phyloP scores from a whole-genome alignment of 352 stramenopile species.

The Pythium plurisporium region DNA sequence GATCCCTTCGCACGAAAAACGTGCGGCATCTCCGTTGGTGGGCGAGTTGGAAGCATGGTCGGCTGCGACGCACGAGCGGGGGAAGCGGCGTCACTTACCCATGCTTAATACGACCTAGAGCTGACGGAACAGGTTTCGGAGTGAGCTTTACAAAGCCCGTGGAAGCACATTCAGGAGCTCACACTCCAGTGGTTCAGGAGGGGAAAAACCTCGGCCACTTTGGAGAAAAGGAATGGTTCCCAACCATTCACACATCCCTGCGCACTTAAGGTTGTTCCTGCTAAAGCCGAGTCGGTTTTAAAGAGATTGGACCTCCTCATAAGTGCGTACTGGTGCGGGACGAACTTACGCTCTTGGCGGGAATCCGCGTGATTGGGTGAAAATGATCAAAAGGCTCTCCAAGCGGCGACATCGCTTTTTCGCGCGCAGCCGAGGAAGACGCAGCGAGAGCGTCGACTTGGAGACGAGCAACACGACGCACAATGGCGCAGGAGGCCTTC shows the following conservation, averaged over 20 bases:
- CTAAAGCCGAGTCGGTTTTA: slow-evolving; percentile 16
- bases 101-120: slow-evolving; percentile 58
- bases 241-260: slow-evolving; percentile 35
- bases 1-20: slow-evolving; percentile 21
- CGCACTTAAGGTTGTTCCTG: slow-evolving; percentile 19
- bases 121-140: slow-evolving; percentile 84
- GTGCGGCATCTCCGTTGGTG: slow-evolving; percentile 31
- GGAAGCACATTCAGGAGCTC: not conserved
- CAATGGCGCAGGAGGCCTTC: slow-evolving; percentile 76
- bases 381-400: too few relatives aligned
- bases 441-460: too few relatives aligned
- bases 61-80: slow-evolving; percentile 9
- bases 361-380: slow-evolving; percentile 31
- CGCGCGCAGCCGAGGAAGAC: not conserved
- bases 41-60: slow-evolving; percentile 25
- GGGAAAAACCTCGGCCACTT: slow-evolving; percentile 20
- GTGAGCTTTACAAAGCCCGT: slow-evolving; percentile 20
- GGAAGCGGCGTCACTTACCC: slow-evolving; percentile 58
- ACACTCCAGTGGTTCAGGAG: slow-evolving; percentile 14
- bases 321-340: slow-evolving; percentile 16
- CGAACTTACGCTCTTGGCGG: slow-evolving; percentile 23
- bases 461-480: not conserved
- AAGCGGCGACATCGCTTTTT: not conserved
- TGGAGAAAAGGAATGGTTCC: slow-evolving; percentile 25
- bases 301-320: not conserved